Evolutionary conservation across 202 grass and related monocot genomes (phyloP), one percentile per base, ranked within the genome.

Genomic region (Panicum hallii): DNA sequence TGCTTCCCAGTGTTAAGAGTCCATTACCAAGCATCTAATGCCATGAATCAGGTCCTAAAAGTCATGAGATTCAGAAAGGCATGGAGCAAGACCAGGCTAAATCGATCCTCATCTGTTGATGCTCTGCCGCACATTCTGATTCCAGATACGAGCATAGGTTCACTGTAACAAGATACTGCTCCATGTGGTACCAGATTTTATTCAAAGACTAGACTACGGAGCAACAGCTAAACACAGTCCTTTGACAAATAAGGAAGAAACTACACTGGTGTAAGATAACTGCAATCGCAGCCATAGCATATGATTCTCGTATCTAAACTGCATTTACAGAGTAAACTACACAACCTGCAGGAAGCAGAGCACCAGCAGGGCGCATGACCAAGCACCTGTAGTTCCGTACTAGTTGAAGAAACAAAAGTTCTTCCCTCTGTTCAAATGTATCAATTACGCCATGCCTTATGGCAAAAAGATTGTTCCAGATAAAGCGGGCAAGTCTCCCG

Each of bases 111-210:
- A 28, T 85, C 42, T 3, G 3, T 42, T 4, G 46, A 72, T 55
- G 74, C 60, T 68, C 17, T 85, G 28, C 5, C 17, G 0, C 74
- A 52, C n/a, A 72, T 41, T 47, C 11, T 50, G 32, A 52, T 64
- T 62, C 52, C 44, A 64, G n/a, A 47, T 19, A 43, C 15, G 63
- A 9, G 15, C 45, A 80, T 43, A 85, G 72, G 65, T 28, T 63
- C 66, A 53, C 13, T n/a, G 28, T 19, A 16, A 47, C 5, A 7
- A 45, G 30, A 10, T 68, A 53, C 5, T 64, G 40, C 20, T 28
- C 1, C 2, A 36, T 32, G 10, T 8, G 4, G 30, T n/a, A 2
- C 16, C 56, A 46, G 46, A 38, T 44, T 73, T 54, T 11, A 47
- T 5, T 67, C 2, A 2, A 38, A 86, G 53, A 56, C 28, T 55